Conservation (phyloP, 805 yeast genomes). For the Clavispora fructus region DNA sequence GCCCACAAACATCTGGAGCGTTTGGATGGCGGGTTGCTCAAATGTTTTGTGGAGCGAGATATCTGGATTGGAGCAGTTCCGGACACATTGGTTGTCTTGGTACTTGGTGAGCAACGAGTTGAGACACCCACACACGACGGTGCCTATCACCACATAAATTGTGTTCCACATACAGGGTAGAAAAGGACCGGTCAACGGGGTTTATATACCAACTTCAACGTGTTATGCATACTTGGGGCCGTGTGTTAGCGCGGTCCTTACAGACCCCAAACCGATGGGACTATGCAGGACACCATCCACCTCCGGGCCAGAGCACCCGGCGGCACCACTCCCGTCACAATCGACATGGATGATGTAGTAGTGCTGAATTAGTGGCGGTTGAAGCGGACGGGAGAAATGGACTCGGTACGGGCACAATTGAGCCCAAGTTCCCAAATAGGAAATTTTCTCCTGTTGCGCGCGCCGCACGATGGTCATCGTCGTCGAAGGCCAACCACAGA, state of each 20-base stretch:
- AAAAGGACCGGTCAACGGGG: too few relatives aligned
- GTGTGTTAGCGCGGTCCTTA: neutral
- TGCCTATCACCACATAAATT: slow-evolving; percentile 35
- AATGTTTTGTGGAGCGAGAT: slow-evolving; percentile 41
- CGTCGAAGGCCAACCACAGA: neutral
- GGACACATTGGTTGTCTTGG: slow-evolving; percentile 72
- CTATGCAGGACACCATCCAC: neutral
- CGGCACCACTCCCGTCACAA: too few relatives aligned
- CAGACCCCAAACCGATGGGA: neutral
- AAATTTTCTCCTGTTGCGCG: neutral
- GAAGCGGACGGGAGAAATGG: neutral
- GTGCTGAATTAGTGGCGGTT: too few relatives aligned
- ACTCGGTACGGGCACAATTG: neutral
- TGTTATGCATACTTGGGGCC: neutral
- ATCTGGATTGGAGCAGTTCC: slow-evolving; percentile 45
- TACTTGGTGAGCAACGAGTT: slow-evolving; percentile 71
- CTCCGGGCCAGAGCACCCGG: too few relatives aligned
- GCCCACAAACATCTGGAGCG: slow-evolving; percentile 77
- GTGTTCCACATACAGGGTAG: slow-evolving; percentile 10
- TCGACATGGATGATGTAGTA: too few relatives aligned
- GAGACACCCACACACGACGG: slow-evolving; percentile 62
- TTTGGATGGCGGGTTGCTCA: slow-evolving; percentile 76
- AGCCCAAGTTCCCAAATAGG: neutral
- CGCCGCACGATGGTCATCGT: slow-evolving; percentile 23
- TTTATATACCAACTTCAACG: neutral